These are phyloP conservation scores for Xylariaceae sp. DNA, from an alignment of 2,329 filamentous ascomycete genomes.

Conservation along the genomic window DNA sequence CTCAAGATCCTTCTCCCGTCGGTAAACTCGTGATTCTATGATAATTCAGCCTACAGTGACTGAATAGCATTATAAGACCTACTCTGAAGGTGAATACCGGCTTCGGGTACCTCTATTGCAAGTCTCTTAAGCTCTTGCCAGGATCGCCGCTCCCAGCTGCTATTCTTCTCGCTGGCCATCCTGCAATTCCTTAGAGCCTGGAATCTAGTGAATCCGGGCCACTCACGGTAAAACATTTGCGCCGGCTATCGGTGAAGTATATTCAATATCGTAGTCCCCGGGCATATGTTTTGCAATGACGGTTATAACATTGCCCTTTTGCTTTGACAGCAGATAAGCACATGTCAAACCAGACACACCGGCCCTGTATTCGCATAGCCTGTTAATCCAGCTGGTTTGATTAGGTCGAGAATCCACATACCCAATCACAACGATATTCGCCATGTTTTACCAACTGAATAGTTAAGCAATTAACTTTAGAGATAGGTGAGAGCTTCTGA, in stretches of 20 bases:
- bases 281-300: slow-evolving; percentile 53
- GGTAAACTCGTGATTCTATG: slow-evolving; percentile 45
- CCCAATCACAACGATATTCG: slow-evolving; percentile 31
- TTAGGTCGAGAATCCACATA: slow-evolving; percentile 10
- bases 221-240: slow-evolving; percentile 33
- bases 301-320: slow-evolving; percentile 48
- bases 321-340: slow-evolving; percentile 32
- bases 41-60: slow-evolving; percentile 1
- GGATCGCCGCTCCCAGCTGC: slow-evolving; percentile 29
- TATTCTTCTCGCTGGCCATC: slow-evolving; percentile 27
- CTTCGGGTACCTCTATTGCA: slow-evolving; percentile 31
- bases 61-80: slow-evolving; percentile 4
- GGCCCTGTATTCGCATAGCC: slow-evolving; percentile 20
- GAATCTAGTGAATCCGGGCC: not conserved
- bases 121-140: slow-evolving; percentile 30
- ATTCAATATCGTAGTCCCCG: slow-evolving; percentile 84
- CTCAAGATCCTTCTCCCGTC: slow-evolving; percentile 59
- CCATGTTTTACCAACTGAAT: too few relatives aligned
- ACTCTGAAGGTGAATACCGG: slow-evolving; percentile 33
- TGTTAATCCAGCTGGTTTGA: not conserved
- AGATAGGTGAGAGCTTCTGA: too few relatives aligned
- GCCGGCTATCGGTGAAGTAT: slow-evolving; percentile 56
- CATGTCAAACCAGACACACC: slow-evolving; percentile 33
- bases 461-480: too few relatives aligned
- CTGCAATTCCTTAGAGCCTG: slow-evolving; percentile 15